phyloP scores from a whole-genome alignment of 208 protist species.

The Wallacemonas rigidus region DNA sequence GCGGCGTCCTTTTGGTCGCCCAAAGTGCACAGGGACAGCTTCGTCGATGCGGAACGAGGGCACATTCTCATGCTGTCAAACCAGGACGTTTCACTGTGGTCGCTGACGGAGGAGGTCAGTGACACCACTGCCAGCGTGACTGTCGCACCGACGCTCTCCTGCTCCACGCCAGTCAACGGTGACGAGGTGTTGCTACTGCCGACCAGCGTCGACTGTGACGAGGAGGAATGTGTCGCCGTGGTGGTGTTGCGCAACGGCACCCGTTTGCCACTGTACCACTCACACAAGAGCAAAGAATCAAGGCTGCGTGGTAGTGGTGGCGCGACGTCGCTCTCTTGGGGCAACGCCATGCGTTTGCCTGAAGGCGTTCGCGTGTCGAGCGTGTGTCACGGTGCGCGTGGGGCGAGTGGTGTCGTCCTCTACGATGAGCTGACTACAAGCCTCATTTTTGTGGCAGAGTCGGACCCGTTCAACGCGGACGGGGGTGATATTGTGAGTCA shows the following conservation, averaged over 20 bases:
- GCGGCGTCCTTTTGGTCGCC: constrained; percentile 11
- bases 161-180: constrained; percentile 10
- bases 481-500: constrained; percentile 44
- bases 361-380: background rate
- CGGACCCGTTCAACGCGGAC: constrained; percentile 39
- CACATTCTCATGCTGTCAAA: constrained; percentile 41
- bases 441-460: constrained; percentile 40
- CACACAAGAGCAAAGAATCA: background rate
- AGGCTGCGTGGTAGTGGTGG: background rate
- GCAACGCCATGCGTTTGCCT: constrained; percentile 13
- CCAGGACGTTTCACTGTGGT: constrained; percentile 34
- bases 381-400: constrained; percentile 14
- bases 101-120: constrained; percentile 17
- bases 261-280: constrained; percentile 35
- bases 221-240: constrained; percentile 24
- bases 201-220: background rate
- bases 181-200: constrained; percentile 22
- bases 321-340: constrained; percentile 5
- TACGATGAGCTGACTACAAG: constrained; percentile 47
- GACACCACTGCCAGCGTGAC: background rate
- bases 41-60: constrained; percentile 36
- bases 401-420: constrained; percentile 29
- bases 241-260: constrained; percentile 46
- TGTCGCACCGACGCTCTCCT: constrained; percentile 2
- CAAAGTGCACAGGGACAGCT: constrained; percentile 42